These are phyloP conservation scores for Venturia effusa DNA, from an alignment of 2,329 filamentous ascomycete species.

Conservation along the genomic window DNA sequence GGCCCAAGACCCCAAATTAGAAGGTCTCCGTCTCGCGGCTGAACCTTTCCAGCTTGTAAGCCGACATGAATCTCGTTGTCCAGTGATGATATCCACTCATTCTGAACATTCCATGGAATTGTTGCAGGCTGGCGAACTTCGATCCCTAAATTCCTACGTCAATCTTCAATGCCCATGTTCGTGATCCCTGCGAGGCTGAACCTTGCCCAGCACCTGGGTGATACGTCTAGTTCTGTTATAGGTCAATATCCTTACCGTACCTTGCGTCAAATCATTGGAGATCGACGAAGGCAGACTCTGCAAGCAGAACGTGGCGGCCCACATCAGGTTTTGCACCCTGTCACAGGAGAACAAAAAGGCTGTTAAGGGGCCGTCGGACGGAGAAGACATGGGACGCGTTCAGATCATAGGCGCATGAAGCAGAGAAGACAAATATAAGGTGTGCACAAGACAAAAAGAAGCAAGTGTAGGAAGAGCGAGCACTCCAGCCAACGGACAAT, in stretches of 20 bases:
- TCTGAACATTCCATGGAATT: not conserved
- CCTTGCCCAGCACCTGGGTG: not conserved
- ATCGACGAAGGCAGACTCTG: not conserved
- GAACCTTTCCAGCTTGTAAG: not conserved
- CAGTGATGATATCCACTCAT: not conserved
- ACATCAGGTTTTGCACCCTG: not conserved
- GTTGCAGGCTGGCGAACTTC: not conserved
- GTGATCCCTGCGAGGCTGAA: not conserved
- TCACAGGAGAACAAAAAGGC: not conserved
- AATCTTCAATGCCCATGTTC: not conserved
- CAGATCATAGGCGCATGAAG: not conserved
- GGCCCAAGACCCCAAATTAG: not conserved
- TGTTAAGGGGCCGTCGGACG: too few species aligned
- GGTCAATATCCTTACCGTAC: not conserved
- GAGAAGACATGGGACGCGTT: too few species aligned
- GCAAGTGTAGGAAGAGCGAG: not conserved
- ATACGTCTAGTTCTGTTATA: not conserved
- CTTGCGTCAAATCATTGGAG: not conserved
- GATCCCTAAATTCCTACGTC: not conserved
- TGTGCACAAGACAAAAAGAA: not conserved
- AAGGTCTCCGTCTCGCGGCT: not conserved
- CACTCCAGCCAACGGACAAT: not conserved
- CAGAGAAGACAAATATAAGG: not conserved
- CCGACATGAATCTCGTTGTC: not conserved
- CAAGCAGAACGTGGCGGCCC: not conserved